Evolutionary conservation across 305 asterid genomes (phyloP).

Genomic region (Fraxinus albicans): DNA sequence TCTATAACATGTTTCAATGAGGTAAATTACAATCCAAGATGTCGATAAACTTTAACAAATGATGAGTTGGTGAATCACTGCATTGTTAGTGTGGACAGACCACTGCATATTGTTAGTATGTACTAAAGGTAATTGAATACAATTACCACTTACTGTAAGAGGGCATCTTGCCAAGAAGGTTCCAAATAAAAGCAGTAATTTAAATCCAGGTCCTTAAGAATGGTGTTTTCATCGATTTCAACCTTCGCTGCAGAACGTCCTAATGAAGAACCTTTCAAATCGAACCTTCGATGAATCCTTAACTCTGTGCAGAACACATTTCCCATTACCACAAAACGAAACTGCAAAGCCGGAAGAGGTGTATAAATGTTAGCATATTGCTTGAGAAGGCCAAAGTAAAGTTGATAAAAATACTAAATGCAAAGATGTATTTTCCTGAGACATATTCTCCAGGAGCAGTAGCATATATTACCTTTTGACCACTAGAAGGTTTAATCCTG

Average conservation of each 20-base stretch:
- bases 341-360: slow-evolving; percentile 47
- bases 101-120: neutral
- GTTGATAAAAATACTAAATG: slow-evolving; percentile 1
- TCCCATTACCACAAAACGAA: slow-evolving; percentile 96
- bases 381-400: neutral
- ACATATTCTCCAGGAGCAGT: slow-evolving; percentile 5
- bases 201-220: slow-evolving; percentile 92
- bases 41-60: neutral
- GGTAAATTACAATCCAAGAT: neutral
- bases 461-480: slow-evolving; percentile 74
- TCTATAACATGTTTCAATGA: neutral
- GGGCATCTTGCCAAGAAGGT: slow-evolving; percentile 77
- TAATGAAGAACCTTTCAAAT: slow-evolving; percentile 91
- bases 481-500: slow-evolving; percentile 90
- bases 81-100: neutral
- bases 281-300: slow-evolving; percentile 91
- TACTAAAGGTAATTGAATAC: neutral
- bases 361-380: slow-evolving; percentile 16
- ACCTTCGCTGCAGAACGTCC: slow-evolving; percentile 94
- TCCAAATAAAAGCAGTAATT: slow-evolving; percentile 92
- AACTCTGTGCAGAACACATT: slow-evolving; percentile 96
- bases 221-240: slow-evolving; percentile 85
- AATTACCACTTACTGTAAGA: slow-evolving; percentile 56
- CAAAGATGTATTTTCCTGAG: neutral
- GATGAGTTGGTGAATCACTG: neutral